phyloP scores from a whole-genome alignment of 805 yeast genomes.

The Wickerhamiella occidentalis region DNA sequence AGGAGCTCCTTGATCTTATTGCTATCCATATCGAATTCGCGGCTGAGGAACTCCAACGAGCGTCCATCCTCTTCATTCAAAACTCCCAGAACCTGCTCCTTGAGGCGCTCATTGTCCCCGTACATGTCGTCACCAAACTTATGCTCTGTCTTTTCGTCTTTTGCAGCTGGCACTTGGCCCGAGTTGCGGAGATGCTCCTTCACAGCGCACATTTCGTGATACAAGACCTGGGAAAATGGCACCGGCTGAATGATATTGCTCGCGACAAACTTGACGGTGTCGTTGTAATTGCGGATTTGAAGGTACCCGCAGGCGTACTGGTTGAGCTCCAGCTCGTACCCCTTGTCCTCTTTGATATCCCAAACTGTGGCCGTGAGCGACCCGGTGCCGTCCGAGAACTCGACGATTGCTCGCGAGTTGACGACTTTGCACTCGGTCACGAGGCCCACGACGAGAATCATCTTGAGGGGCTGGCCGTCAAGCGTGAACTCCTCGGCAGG shows the following conservation, averaged over 20 bases:
- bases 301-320: constrained; percentile 42
- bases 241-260: constrained; percentile 37
- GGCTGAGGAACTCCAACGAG: constrained; percentile 3
- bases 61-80: constrained; percentile 7
- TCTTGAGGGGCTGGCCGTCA: constrained; percentile 42
- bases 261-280: constrained; percentile 39
- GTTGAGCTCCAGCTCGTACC: constrained; percentile 29
- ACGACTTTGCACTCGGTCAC: constrained; percentile 39
- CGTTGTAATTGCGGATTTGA: constrained; percentile 37
- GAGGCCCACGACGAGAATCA: constrained; percentile 46
- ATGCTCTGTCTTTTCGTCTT: constrained; percentile 3
- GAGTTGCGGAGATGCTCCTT: constrained; percentile 27
- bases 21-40: constrained; percentile 12
- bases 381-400: constrained; percentile 61
- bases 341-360: constrained; percentile 30
- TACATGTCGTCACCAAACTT: constrained; percentile 8
- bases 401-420: constrained; percentile 27
- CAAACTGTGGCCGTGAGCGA: constrained; percentile 42
- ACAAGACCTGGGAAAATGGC: constrained; percentile 49
- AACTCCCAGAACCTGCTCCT: background rate
- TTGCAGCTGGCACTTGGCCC: constrained; percentile 21
- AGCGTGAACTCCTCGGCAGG: constrained; percentile 47
- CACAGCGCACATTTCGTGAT: constrained; percentile 50
- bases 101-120: background rate
- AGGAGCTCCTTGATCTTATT: constrained; percentile 1